A percentile compares a stretch with the other conserved stretches of the same genome.
Conservation (phyloP, 106 monocot genomes). For the Posidonia australis region DNA sequence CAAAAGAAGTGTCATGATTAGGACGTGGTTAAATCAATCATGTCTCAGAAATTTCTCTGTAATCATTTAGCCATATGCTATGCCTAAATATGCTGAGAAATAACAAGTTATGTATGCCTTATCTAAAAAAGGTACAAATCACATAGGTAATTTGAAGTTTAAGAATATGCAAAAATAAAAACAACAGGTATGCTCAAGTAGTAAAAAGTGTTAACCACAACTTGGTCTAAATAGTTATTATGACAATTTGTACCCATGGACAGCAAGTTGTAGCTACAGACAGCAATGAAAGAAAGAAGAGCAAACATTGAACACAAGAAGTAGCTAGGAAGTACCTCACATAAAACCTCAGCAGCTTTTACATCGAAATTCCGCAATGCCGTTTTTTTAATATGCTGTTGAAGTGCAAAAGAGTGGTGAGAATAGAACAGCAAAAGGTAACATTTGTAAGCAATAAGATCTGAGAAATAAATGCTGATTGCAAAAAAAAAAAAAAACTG, state of each 20-base stretch:
- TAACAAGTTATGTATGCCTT: not conserved
- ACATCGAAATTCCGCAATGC: constrained; percentile 65
- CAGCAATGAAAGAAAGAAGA: not conserved
- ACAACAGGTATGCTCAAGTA: no score
- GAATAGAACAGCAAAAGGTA: no score
- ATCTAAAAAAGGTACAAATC: not conserved
- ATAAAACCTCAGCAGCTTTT: constrained; percentile 63
- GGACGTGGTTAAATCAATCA: not conserved
- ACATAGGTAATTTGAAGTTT: not conserved
- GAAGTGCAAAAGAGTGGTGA: no score
- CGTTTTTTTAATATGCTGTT: constrained; percentile 60
- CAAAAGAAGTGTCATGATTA: not conserved
- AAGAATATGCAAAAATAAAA: not conserved
- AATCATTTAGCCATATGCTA: no score
- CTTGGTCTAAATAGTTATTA: not conserved
- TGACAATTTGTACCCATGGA: not conserved
- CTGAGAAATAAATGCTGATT: no score
- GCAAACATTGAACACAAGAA: not conserved
- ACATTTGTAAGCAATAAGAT: no score
- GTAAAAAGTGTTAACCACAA: no score
- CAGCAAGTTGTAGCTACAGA: not conserved
- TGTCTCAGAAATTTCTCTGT: not conserved
- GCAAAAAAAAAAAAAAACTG: no score
- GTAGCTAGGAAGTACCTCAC: constrained; percentile 43
- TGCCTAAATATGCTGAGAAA: no score